These are phyloP conservation scores for Thraustotheca clavata DNA, from an alignment of 352 stramenopile species.

Conservation along the genomic window DNA sequence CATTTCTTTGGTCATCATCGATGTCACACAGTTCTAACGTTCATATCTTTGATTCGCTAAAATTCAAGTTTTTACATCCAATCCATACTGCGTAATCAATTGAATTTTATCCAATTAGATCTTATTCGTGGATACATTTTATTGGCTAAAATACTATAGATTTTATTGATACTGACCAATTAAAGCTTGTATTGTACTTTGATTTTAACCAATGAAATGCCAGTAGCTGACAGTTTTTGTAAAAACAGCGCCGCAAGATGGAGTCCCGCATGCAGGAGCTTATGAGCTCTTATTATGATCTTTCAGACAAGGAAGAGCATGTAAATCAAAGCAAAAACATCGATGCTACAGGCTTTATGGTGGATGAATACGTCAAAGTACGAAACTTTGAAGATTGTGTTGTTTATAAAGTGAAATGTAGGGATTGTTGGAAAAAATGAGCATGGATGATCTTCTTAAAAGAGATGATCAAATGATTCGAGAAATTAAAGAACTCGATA, in stretches of 20 bases:
- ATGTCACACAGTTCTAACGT: no score
- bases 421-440: slow-evolving; percentile 48
- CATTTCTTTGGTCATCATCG: no score
- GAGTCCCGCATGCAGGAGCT: slow-evolving; percentile 77
- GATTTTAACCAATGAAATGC: slow-evolving; percentile 10
- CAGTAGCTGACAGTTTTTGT: neutral
- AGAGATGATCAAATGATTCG: slow-evolving; percentile 69
- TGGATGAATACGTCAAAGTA: slow-evolving; percentile 68
- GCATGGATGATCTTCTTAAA: slow-evolving; percentile 61
- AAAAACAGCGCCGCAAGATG: slow-evolving; percentile 10
- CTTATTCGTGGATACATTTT: neutral
- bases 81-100: no score
- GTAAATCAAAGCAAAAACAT: slow-evolving; percentile 58
- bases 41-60: slow-evolving; percentile 4
- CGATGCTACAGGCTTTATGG: slow-evolving; percentile 60
- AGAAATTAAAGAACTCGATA: slow-evolving; percentile 94
- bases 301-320: slow-evolving; percentile 42
- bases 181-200: no score
- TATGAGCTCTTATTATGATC: slow-evolving; percentile 82
- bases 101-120: neutral
- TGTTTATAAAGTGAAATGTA: no score
- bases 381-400: neutral
- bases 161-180: no score
- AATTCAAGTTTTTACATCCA: neutral
- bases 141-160: no score